Conservation (phyloP, 768 basidiomycete species). For the Neoboletus subvelutipes region DNA sequence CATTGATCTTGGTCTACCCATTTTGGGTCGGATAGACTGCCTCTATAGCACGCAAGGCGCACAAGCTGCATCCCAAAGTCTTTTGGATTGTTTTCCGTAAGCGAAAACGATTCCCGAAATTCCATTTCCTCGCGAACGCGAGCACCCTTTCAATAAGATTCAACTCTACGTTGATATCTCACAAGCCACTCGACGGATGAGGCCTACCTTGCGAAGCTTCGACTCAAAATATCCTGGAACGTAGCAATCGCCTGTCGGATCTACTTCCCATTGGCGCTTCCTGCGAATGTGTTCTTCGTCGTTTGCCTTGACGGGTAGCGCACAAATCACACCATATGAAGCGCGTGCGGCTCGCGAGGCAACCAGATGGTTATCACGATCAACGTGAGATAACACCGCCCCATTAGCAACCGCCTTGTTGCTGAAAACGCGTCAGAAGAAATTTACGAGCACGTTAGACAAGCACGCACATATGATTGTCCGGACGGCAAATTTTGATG, state of each 20-base stretch:
- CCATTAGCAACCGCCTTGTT: slow-evolving; percentile 12
- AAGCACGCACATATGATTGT: slow-evolving; percentile 7
- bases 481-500: slow-evolving; percentile 4
- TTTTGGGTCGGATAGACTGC: slow-evolving; percentile 3
- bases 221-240: slow-evolving; percentile 18
- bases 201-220: slow-evolving; percentile 8
- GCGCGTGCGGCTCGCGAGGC: slow-evolving; percentile 2
- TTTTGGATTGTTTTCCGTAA: not conserved
- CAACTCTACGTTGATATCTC: not conserved
- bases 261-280: slow-evolving; percentile 6
- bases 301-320: not conserved
- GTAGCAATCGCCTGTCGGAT: slow-evolving; percentile 4
- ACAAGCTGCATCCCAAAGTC: slow-evolving; percentile 7
- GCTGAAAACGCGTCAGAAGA: not conserved
- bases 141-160: not conserved
- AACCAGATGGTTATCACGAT: not conserved
- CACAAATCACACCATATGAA: slow-evolving; percentile 10
- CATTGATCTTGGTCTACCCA: slow-evolving; percentile 19
- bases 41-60: slow-evolving; percentile 10
- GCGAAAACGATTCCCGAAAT: slow-evolving; percentile 10
- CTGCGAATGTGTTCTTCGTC: slow-evolving; percentile 10
- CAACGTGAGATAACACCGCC: slow-evolving; percentile 7
- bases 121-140: slow-evolving; percentile 4
- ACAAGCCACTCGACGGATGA: not conserved
- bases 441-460: not conserved